A percentile compares a stretch with the other conserved stretches of the same genome.
Evolutionary conservation across 148 eudicot genomes (phyloP).

Genomic region (Silene conica): DNA sequence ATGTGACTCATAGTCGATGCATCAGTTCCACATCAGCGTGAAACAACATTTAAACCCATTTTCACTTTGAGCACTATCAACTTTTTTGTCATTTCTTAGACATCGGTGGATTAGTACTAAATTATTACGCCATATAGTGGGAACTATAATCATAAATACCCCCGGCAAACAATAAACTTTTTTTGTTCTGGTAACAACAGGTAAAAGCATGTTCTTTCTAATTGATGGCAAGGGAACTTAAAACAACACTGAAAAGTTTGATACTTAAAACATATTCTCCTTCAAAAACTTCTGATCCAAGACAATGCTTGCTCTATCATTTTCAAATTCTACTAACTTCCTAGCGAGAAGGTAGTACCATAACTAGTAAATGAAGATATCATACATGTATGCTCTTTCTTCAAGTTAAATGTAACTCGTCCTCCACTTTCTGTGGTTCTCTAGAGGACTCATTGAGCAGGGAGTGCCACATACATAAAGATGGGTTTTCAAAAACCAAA

Average conservation of each 20-base stretch:
- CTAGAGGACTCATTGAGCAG: background rate
- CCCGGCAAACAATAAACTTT: background rate
- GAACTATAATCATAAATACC: background rate
- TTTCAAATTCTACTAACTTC: background rate
- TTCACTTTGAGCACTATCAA: background rate
- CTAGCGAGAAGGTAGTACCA: background rate
- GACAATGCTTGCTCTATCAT: background rate
- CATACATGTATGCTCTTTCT: background rate
- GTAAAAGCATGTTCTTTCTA: background rate
- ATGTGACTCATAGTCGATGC: background rate
- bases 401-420: background rate
- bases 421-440: background rate
- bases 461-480: constrained; percentile 3
- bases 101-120: background rate
- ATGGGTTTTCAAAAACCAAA: background rate
- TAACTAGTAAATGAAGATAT: background rate
- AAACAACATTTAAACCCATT: background rate
- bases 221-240: background rate
- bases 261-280: background rate
- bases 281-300: background rate
- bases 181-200: background rate
- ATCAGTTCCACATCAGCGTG: background rate
- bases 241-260: background rate
- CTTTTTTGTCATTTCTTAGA: background rate
- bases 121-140: background rate